Evolutionary conservation across 1,139 yeast genomes (phyloP), one percentile per base, ranked within the genome.

Genomic region (Suhomyces maxii): DNA sequence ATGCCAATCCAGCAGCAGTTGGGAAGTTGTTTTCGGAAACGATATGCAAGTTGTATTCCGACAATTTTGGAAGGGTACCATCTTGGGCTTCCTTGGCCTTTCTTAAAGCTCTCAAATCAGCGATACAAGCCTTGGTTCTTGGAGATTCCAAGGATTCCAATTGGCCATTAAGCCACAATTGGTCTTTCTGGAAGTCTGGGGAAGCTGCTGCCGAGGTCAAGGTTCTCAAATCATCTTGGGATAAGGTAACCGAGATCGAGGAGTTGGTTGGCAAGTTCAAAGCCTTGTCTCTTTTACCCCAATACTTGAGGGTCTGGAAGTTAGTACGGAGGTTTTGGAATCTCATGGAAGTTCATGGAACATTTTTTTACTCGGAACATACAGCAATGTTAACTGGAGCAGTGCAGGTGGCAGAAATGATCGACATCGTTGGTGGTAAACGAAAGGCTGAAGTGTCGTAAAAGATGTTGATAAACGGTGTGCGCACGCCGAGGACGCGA

Each of bases 351-450:
- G 26, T n/a, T 28, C 31, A 3, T 28, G 31, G 31, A 28, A 28
- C 11, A 9, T 28, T 25, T 2, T 12, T 25, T 79, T 6, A 18
- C 23, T 18, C 3, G 3, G 4, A 18, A 18, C 87, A 52, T 79
- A 83, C 89, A 36, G 99, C 99, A 65, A 93, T 93, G 67, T 93
- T 93, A 47, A 93, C 99, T 12, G 99, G 99, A 3, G 99, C 99
- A 35, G 98, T 90, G 41, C 89, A 85, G 10, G 96, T 83, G 9
- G 96, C 93, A 44, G 82, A 69, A 65, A 81, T 80, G 42, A 86
- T 72, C 31, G 72, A 53, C 82, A 78, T 77, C 14, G 34, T 28
- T 30, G 48, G 45, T 25, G 38, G 37, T 41, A 36, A 12, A 14
- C 11, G 39, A 9, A 25, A 6, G 30, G 40, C 12, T 35, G 28